Conservation (phyloP, 2,329 filamentous ascomycete genomes). For the Epichloe glyceriae region DNA sequence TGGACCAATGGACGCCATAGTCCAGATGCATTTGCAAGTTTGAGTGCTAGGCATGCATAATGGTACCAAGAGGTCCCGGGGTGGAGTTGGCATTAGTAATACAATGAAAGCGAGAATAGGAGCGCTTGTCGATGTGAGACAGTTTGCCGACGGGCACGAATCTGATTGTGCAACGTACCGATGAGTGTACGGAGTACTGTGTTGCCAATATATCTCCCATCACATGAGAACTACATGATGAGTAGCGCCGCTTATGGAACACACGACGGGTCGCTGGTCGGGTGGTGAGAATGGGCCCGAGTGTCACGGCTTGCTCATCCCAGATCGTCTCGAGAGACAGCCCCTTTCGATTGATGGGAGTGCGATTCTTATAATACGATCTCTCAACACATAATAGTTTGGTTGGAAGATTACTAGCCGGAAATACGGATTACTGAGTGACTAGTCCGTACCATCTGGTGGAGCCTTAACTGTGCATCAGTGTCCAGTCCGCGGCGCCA, state of each 20-base stretch:
- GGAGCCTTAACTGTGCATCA: neutral
- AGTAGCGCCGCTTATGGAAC: neutral
- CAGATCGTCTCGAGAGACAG: too few relatives aligned
- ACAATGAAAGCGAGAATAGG: neutral
- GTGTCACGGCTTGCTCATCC: too few relatives aligned
- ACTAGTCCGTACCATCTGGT: neutral
- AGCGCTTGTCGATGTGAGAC: neutral
- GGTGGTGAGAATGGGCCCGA: neutral
- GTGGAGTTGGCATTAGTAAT: neutral
- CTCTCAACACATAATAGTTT: too few relatives aligned
- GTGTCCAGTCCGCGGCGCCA: too few relatives aligned
- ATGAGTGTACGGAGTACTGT: neutral
- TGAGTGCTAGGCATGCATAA: slow-evolving; percentile 48
- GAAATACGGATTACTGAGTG: too few relatives aligned
- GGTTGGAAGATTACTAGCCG: too few relatives aligned
- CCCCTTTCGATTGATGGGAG: too few relatives aligned
- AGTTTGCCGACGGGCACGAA: neutral
- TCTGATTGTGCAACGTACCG: neutral
- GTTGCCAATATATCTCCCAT: neutral
- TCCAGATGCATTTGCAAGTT: slow-evolving; percentile 65
- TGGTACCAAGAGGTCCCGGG: neutral
- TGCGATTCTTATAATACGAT: too few relatives aligned
- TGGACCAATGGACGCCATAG: slow-evolving; percentile 62
- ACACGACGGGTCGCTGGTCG: neutral
- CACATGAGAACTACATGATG: neutral